Evolutionary conservation across 306 rosid species (phyloP).

Genomic region (Cucumis cinereus): DNA sequence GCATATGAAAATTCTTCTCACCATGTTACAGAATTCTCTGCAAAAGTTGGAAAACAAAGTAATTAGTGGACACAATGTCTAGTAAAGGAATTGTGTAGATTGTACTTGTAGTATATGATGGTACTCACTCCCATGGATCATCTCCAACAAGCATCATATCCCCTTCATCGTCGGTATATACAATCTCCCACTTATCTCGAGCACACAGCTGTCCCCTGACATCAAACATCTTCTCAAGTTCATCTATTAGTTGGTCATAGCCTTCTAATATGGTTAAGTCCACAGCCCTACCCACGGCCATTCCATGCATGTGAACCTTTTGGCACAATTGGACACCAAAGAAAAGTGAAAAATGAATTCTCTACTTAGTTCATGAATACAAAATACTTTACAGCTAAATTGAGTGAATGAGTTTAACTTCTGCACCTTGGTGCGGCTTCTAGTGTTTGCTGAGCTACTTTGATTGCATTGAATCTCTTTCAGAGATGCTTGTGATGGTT

Average conservation of each 20-base stretch:
- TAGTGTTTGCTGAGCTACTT: conserved; percentile 28
- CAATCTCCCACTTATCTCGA: conserved; percentile 60
- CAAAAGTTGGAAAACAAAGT: conserved; percentile 6
- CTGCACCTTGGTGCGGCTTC: conserved; percentile 88
- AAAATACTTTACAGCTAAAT: not conserved
- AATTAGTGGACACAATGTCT: not conserved
- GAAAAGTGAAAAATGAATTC: not conserved
- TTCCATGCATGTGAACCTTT: conserved; percentile 96
- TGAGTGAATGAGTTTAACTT: not conserved
- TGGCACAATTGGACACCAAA: conserved; percentile 14
- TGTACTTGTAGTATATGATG: not conserved
- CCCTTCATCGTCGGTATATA: conserved; percentile 85
- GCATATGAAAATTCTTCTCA: conserved; percentile 70
- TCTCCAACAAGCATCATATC: conserved; percentile 90
- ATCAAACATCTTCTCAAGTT: conserved; percentile 82
- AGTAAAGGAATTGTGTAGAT: not conserved
- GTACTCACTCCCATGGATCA: conserved; percentile 78
- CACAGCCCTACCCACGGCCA: conserved; percentile 93
- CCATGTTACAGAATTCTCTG: conserved; percentile 87
- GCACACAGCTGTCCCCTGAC: conserved; percentile 60
- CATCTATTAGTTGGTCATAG: conserved; percentile 56
- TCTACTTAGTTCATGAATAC: not conserved
- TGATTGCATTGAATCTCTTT: conserved; percentile 61
- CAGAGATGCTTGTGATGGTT: conserved; percentile 21
- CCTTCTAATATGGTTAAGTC: conserved; percentile 76